Evolutionary conservation across 306 rosid genomes (phyloP), one percentile per base, ranked within the genome.

Genomic region (Herpetospermum pedunculosum): DNA sequence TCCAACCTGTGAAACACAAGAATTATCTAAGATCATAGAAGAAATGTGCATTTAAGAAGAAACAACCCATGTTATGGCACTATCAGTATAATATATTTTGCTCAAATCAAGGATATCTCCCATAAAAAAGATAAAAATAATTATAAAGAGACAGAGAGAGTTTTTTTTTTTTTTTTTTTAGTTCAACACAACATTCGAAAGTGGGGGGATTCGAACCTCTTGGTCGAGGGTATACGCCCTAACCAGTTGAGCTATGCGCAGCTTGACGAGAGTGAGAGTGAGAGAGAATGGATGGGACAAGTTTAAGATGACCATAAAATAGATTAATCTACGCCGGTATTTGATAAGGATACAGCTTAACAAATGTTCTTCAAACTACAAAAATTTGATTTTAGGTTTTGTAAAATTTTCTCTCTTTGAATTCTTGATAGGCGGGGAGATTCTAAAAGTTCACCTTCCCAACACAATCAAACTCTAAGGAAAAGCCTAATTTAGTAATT

Each of bases 1-100:
- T 72, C 97, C 97, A 76, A 93, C 96, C 98, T 93, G 78, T 52
- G 75, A 74, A 16, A 71, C 73, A 58, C 55, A 69, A 76, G 78
- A 77, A 13, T 60, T 46, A 44, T 26, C 57, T 68, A 59, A 12
- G 75, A 59, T 34, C 59, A 38, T 78, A 48, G 30, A 16, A 16
- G 38, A 40, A 19, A 63, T 38, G 23, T 40, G 35, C 35, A 62
- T 1, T 18, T 0, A 19, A 64, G 8, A 37, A 13, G 32, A 19
- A 32, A 62, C 28, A 65, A 37, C 46, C 15, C 48, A 19, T 8
- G 71, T 55, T 55, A 62, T 18, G 23, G 14, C 44, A 64, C 43
- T 8, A n/a, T 35, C 46, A 4, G 5, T 35, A 41, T 37, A 19
- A 19, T 15, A 35, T 63, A 2, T 35, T 35, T 38, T 38, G 34